Conservation (phyloP, 2,329 filamentous ascomycete genomes). For the Calonectria naviculata region DNA sequence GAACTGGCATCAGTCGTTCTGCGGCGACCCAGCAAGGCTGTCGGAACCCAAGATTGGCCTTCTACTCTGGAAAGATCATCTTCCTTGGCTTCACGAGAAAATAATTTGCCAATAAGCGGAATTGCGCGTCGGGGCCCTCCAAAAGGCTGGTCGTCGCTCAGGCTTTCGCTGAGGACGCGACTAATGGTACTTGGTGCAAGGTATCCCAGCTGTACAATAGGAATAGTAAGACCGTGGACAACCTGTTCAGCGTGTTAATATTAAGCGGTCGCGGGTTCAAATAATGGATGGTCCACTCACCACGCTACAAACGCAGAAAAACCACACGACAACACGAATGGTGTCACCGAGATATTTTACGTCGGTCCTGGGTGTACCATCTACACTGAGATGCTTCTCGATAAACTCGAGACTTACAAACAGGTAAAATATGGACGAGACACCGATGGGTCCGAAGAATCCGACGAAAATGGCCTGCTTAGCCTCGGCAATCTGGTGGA, state of each 20-base stretch:
- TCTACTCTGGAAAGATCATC: background rate
- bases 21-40: background rate
- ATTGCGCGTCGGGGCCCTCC: background rate
- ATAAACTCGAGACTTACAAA: constrained; percentile 85
- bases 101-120: background rate
- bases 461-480: constrained; percentile 87
- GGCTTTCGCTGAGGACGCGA: constrained; percentile 40
- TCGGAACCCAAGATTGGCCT: background rate
- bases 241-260: constrained; percentile 48
- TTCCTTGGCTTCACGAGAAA: background rate
- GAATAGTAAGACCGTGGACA: constrained; percentile 86
- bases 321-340: constrained; percentile 84
- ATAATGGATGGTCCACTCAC: constrained; percentile 59
- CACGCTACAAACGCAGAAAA: constrained; percentile 83
- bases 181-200: constrained; percentile 72
- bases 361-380: constrained; percentile 72
- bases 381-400: constrained; percentile 56
- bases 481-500: constrained; percentile 81
- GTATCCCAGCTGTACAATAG: constrained; percentile 74
- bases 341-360: constrained; percentile 73
- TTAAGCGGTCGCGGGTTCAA: accelerated
- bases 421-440: constrained; percentile 90
- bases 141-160: constrained; percentile 22
- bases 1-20: background rate
- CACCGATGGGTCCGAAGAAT: constrained; percentile 93